A percentile compares a stretch with the other conserved stretches of the same genome.
phyloP scores from a whole-genome alignment of 108 stramenopile species.

The Epithemia pelagica region DNA sequence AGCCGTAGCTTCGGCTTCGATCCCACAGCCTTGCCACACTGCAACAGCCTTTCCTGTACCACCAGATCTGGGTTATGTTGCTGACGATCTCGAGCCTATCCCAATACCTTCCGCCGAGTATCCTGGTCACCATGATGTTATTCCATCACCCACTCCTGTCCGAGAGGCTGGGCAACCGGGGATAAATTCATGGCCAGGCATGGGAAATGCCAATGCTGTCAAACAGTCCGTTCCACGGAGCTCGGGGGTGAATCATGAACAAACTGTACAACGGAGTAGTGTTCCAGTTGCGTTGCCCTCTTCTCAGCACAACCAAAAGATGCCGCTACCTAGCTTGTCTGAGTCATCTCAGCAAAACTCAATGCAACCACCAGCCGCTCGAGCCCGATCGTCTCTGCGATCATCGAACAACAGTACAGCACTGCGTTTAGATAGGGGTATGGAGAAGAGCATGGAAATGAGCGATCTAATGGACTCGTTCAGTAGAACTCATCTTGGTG shows the following conservation, averaged over 20 bases:
- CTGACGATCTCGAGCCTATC: not conserved
- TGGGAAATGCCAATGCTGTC: not conserved
- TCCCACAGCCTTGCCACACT: no score
- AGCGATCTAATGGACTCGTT: constrained; percentile 12
- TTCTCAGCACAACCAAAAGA: not conserved
- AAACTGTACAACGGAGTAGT: not conserved
- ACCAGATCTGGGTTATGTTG: not conserved
- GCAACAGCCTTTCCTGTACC: not conserved
- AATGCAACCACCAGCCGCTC: not conserved
- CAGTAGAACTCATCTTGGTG: not conserved
- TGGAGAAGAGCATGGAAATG: constrained; percentile 3
- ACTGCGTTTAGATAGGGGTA: not conserved
- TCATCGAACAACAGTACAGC: not conserved
- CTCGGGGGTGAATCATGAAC: not conserved
- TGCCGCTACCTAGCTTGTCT: not conserved
- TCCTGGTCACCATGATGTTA: not conserved
- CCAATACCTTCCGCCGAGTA: not conserved
- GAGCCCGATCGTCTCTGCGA: not conserved
- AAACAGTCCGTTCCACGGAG: not conserved
- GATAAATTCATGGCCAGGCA: not conserved
- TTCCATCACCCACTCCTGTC: not conserved
- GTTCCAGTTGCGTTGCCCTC: not conserved
- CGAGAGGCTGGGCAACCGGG: not conserved
- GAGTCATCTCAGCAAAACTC: not conserved
- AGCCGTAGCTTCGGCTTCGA: not conserved